Base-by-base conservation (phyloP, 495 filamentous ascomycete species). In the Daldinia loculata region DNA sequence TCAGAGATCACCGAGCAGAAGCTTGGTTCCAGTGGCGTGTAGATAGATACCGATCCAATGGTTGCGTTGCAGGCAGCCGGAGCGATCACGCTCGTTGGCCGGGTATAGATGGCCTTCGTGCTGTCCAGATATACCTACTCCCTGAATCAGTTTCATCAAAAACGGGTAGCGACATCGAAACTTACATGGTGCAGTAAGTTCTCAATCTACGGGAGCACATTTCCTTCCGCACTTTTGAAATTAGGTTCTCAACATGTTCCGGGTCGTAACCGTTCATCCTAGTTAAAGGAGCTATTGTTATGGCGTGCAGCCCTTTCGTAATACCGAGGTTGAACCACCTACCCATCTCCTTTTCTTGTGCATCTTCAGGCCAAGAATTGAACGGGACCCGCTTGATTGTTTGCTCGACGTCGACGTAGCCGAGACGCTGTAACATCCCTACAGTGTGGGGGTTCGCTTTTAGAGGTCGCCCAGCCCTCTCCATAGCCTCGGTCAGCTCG, bases 271-370 rank as follows among this genome's bases (percentile, higher is more conserved):
- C 79, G 56, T 85, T 84, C 12, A 89, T 85, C 64, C 93, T 85
- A 38, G 84, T 90, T 73, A 98, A 85, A 4, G 94, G 90, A 1
- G 87, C 93, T 70, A 97, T 74, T 63, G 88, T 90, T 45, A 96
- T 79, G 7, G 89, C 88, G 64, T 94, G 88, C 48, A 97, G 82
- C 15, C 91, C 92, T 69, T 91, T 85, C 2, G 84, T 88, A 52
- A 96, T 78, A 12, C 88, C 91, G 19, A 96, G 81, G 72, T 93
- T 92, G 77, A 95, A 97, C 94, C 94, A 97, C 26, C 88, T 84
- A 29, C 92, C 93, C 24, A 93, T 85, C 55, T 91, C 89, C 64
- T 87, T 91, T 67, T 88, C 83, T 64, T 91, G 86, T 14, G 85
- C 81, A 68, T 95, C 89, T 14, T 81, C 74, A 34, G 91, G 89